Percentiles rank a stretch among this genome's conserved stretches.
These are phyloP conservation scores for Panicum hallii DNA, from an alignment of 202 grass and related monocot genomes.

Conservation along the genomic window DNA sequence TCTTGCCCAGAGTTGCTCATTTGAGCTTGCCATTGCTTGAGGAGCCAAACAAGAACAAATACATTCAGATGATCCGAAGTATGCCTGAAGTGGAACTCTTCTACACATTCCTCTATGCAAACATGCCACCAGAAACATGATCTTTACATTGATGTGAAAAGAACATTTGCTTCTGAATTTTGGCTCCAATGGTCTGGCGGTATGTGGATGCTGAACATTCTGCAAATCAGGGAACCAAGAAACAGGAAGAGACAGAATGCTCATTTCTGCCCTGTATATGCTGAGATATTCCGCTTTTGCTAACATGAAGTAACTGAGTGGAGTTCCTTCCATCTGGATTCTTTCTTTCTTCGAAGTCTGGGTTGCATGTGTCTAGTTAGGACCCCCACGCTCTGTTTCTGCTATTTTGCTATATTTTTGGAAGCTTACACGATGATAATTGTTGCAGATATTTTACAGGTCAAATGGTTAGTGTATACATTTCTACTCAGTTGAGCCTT, in stretches of 20 bases:
- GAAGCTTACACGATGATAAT: constrained; percentile 1
- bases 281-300: constrained; percentile 16
- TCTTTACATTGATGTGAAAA: constrained; percentile 21
- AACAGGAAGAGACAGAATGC: not conserved
- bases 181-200: not conserved
- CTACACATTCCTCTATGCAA: constrained; percentile 89
- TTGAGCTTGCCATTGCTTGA: constrained; percentile 73
- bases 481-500: not conserved
- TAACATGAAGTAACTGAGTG: constrained; percentile 26
- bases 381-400: not conserved
- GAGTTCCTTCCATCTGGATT: not conserved
- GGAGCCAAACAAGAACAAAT: constrained; percentile 85
- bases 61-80: constrained; percentile 71
- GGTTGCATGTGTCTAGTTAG: constrained; percentile 14
- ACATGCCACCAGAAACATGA: constrained; percentile 62
- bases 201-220: not conserved
- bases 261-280: constrained; percentile 37
- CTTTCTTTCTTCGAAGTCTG: not conserved
- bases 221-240: constrained; percentile 25
- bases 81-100: constrained; percentile 89
- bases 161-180: constrained; percentile 36
- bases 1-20: constrained; percentile 81
- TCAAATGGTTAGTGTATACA: constrained; percentile 1
- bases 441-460: not conserved
- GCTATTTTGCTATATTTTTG: constrained; percentile 29